Percentiles rank a stretch among this genome's conserved stretches.
These are phyloP conservation scores for Tetracladium maxilliforme DNA, from an alignment of 2,329 filamentous ascomycete species.

Conservation along the genomic window DNA sequence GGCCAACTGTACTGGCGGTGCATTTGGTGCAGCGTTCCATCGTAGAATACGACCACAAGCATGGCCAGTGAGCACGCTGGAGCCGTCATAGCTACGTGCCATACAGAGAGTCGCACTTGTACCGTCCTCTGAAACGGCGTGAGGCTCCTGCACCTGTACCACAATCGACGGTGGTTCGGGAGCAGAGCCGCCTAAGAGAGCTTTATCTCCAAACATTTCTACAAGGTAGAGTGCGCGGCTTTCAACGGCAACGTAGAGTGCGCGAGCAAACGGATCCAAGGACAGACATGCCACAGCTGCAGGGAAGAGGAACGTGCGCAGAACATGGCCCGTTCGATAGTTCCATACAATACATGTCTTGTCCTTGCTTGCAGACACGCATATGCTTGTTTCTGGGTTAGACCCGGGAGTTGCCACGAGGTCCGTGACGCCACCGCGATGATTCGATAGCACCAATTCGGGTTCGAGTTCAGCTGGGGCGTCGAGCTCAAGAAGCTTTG, in stretches of 20 bases:
- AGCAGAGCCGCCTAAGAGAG: conserved; percentile 16
- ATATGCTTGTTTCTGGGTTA: conserved; percentile 66
- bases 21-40: conserved; percentile 66
- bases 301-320: conserved; percentile 73
- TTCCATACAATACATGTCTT: conserved; percentile 91
- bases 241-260: conserved; percentile 66
- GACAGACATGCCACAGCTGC: conserved; percentile 55
- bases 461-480: conserved; percentile 48
- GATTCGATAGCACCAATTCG: conserved; percentile 61
- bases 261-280: conserved; percentile 72
- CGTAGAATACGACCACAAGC: conserved; percentile 60
- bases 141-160: conserved; percentile 32
- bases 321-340: conserved; percentile 59
- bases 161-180: conserved; percentile 39
- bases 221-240: conserved; percentile 70
- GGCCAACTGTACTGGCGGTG: conserved; percentile 50
- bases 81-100: conserved; percentile 69
- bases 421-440: conserved; percentile 59
- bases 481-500: conserved; percentile 51
- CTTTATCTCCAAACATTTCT: conserved; percentile 50
- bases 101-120: conserved; percentile 54
- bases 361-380: conserved; percentile 71
- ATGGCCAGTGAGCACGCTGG: conserved; percentile 67
- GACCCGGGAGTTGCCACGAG: conserved; percentile 49
- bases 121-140: conserved; percentile 42